These are phyloP conservation scores for Papiliotrema terrestris DNA, from an alignment of 1,284 basidiomycete genomes.

Conservation along the genomic window DNA sequence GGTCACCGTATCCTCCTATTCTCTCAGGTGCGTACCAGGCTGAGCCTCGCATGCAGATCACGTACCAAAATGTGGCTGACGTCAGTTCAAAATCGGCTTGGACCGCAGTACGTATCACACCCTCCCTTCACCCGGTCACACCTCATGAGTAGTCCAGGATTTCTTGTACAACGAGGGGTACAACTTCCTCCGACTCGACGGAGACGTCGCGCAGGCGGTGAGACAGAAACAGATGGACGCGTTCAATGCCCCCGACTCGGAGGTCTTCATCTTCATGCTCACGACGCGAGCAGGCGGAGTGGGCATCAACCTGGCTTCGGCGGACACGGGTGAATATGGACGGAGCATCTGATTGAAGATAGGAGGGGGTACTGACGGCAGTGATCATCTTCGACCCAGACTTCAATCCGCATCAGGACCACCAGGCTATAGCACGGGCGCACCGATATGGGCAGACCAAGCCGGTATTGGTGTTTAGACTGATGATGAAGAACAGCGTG, in stretches of 20 bases:
- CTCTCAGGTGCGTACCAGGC: constrained; percentile 69
- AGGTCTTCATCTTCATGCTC: constrained; percentile 84
- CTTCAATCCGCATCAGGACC: constrained; percentile 79
- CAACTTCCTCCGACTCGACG: constrained; percentile 86
- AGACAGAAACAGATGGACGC: constrained; percentile 93
- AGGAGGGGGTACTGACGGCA: constrained; percentile 23
- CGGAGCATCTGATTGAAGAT: neutral
- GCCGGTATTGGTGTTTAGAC: constrained; percentile 76
- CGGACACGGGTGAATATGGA: constrained; percentile 49
- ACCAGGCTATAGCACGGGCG: constrained; percentile 81
- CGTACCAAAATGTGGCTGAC: constrained; percentile 7
- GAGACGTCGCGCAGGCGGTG: constrained; percentile 77
- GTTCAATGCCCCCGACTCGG: constrained; percentile 82
- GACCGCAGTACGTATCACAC: constrained; percentile 56
- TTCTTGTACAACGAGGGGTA: constrained; percentile 85
- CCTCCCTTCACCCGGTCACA: neutral
- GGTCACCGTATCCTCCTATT: constrained; percentile 95
- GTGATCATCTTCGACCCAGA: constrained; percentile 91
- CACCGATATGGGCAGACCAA: constrained; percentile 57
- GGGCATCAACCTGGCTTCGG: constrained; percentile 74
- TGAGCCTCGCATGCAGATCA: neutral
- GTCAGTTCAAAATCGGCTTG: constrained; percentile 86
- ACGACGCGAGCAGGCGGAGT: constrained; percentile 95
- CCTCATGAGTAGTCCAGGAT: constrained; percentile 64
- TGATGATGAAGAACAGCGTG: constrained; percentile 84